These are phyloP conservation scores for Zygoascus flipseniorum DNA, from an alignment of 805 yeast species.

Conservation along the genomic window DNA sequence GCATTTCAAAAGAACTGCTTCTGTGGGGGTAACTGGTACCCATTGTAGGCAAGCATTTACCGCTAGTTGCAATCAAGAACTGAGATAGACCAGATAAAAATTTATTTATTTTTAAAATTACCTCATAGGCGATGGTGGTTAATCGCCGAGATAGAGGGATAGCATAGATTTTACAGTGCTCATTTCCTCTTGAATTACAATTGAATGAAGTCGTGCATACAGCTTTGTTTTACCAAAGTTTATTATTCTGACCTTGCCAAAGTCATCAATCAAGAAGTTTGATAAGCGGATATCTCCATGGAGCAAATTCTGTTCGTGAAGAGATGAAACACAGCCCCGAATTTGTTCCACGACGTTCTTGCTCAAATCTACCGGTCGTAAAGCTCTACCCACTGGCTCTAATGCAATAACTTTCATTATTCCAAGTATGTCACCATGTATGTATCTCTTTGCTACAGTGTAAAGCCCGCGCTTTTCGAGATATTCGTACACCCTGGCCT, in stretches of 20 bases:
- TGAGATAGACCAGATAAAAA: neutral
- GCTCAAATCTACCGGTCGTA: conserved; percentile 10
- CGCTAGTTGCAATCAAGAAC: no score
- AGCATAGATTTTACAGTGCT: conserved; percentile 2
- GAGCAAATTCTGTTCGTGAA: conserved; percentile 15
- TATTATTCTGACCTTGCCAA: conserved; percentile 11
- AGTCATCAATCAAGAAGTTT: conserved; percentile 16
- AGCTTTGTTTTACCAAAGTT: conserved; percentile 17
- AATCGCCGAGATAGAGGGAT: neutral
- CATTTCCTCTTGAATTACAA: conserved; percentile 15
- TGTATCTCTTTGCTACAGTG: conserved; percentile 13
- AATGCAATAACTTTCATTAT: conserved; percentile 17
- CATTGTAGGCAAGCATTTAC: neutral
- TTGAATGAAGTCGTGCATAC: conserved; percentile 15
- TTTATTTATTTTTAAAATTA: neutral
- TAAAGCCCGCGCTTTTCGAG: conserved; percentile 5
- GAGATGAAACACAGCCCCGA: conserved; percentile 10
- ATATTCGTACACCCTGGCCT: conserved; percentile 20
- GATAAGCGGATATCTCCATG: conserved; percentile 14
- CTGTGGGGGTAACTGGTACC: conserved; percentile 67
- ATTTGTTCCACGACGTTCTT: conserved; percentile 7
- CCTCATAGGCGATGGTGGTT: neutral
- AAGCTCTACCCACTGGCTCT: conserved; percentile 17
- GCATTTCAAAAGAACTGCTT: conserved; percentile 67
- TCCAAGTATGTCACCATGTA: conserved; percentile 16